Evolutionary conservation across 352 stramenopile species (phyloP), one percentile per base, ranked within the genome.

Genomic region (Pythium oligandrum): DNA sequence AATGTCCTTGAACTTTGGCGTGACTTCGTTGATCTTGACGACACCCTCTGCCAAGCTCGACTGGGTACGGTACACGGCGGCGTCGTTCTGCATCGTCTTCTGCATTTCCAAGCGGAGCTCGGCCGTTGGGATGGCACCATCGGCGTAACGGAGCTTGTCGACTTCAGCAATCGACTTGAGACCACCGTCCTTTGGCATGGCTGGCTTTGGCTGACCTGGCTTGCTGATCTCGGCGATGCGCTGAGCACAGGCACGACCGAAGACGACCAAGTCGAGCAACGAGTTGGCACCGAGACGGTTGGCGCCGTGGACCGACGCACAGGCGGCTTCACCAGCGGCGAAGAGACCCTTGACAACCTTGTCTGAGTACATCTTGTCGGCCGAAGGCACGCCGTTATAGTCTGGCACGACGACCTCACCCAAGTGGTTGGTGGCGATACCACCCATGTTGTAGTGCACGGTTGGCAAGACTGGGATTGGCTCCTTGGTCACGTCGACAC

Each of bases 381-480:
- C 89, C 11, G 92, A 71, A 8, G 88, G 91, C 45, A 80, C 49
- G 51, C 93, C 64, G 9, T 57, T 47, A 11, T 68, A 40, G 48
- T 78, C 82, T 5, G 83, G 80, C 45, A 85, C 67, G 4, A 93
- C 72, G 9, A 98, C 95, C 77, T 99, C 91, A 43, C 93, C 96
- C 62, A 89, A 61, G 64, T 98, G 81, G 66, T 98, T 98, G 38
- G 96, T 99, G 32, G 95, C 90, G 47, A 99, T 96, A 55, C 96
- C 96, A 49, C 96, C 96, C 95, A 98, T 99, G 70, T 98, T 98
- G 81, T 99, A 99, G 74, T 98, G 95, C 38, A 99, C 95, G 26
- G 95, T 98, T 17, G 96, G 96, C 33, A 99, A 66, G 31, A 98
- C 95, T 4, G 96, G 96, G 53, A 98, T 98, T 11, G 96, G 96